phyloP scores from a whole-genome alignment of 1,139 yeast genomes.

The Candida pseudoviswanathii region DNA sequence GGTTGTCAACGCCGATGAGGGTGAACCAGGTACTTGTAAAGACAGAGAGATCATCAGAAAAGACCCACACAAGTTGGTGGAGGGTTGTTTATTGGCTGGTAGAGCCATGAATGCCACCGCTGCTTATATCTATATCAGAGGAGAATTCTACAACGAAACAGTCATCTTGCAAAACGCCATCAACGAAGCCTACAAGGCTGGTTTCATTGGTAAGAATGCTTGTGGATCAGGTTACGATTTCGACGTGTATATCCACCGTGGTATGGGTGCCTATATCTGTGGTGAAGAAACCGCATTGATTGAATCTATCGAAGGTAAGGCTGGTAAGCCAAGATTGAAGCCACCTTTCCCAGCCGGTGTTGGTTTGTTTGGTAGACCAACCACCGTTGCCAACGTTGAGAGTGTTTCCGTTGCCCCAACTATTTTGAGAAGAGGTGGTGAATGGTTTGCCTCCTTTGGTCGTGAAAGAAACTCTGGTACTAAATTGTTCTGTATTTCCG shows the following conservation, averaged over 20 bases:
- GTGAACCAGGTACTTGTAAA: slow-evolving; percentile 92
- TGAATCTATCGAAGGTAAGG: slow-evolving; percentile 87
- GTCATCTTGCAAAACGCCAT: slow-evolving; percentile 72
- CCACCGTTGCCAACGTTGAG: slow-evolving; percentile 87
- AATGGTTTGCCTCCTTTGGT: slow-evolving; percentile 82
- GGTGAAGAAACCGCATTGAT: slow-evolving; percentile 91
- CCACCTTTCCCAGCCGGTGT: slow-evolving; percentile 96
- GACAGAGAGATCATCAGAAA: slow-evolving; percentile 88
- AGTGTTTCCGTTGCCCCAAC: slow-evolving; percentile 89
- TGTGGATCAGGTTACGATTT: slow-evolving; percentile 86
- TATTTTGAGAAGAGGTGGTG: slow-evolving; percentile 84
- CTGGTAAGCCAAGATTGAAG: slow-evolving; percentile 89
- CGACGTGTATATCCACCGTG: slow-evolving; percentile 82
- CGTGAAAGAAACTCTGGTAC: slow-evolving; percentile 64
- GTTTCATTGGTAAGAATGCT: slow-evolving; percentile 77
- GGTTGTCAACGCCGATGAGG: slow-evolving; percentile 90
- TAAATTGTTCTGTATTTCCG: slow-evolving; percentile 67
- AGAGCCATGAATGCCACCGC: slow-evolving; percentile 93
- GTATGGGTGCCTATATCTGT: slow-evolving; percentile 90
- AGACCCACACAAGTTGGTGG: slow-evolving; percentile 87
- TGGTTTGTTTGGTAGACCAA: slow-evolving; percentile 86
- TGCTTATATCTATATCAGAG: slow-evolving; percentile 86
- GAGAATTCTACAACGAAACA: slow-evolving; percentile 84
- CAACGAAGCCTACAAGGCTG: slow-evolving; percentile 82
- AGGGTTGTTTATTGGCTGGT: slow-evolving; percentile 85